A percentile compares a stretch with the other conserved stretches of the same genome.
phyloP scores from a whole-genome alignment of 768 basidiomycete species.

The Leucocoprinus birnbaumii region DNA sequence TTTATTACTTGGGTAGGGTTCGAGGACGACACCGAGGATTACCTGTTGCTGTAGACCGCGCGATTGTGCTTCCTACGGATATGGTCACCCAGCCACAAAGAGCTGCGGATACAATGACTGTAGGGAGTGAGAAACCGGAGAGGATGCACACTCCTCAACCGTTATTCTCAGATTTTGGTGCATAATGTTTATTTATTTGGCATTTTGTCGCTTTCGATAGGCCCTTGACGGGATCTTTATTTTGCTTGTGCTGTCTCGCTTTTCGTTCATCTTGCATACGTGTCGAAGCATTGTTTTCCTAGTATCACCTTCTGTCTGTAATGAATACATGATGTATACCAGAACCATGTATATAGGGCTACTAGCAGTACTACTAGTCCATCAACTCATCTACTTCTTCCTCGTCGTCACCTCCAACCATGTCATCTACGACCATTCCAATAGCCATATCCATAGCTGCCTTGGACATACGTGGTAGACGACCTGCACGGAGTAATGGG shows the following conservation, averaged over 20 bases:
- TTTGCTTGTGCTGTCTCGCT: not conserved
- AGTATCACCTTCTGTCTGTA: too few relatives aligned
- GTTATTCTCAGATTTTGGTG: not conserved
- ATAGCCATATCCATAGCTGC: slow-evolving; percentile 65
- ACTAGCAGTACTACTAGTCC: too few relatives aligned
- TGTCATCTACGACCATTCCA: slow-evolving; percentile 55
- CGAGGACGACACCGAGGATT: slow-evolving; percentile 72
- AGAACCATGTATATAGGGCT: too few relatives aligned
- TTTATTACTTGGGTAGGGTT: slow-evolving; percentile 32
- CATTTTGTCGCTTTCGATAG: not conserved
- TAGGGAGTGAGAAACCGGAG: not conserved
- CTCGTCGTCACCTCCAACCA: slow-evolving; percentile 36
- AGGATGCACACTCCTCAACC: too few relatives aligned
- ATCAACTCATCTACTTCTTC: slow-evolving; percentile 52
- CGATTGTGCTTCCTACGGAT: slow-evolving; percentile 39
- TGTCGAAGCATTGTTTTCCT: too few relatives aligned
- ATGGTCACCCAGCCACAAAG: slow-evolving; percentile 16
- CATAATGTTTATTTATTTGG: not conserved
- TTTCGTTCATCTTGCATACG: too few relatives aligned
- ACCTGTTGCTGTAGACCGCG: slow-evolving; percentile 66
- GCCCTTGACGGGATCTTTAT: not conserved
- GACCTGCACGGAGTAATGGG: slow-evolving; percentile 62
- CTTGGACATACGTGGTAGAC: slow-evolving; percentile 67
- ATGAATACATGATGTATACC: too few relatives aligned
- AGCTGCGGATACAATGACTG: not conserved